These are phyloP conservation scores for Mycosphaerella sp. DNA, from an alignment of 2,329 filamentous ascomycete genomes.

Conservation along the genomic window DNA sequence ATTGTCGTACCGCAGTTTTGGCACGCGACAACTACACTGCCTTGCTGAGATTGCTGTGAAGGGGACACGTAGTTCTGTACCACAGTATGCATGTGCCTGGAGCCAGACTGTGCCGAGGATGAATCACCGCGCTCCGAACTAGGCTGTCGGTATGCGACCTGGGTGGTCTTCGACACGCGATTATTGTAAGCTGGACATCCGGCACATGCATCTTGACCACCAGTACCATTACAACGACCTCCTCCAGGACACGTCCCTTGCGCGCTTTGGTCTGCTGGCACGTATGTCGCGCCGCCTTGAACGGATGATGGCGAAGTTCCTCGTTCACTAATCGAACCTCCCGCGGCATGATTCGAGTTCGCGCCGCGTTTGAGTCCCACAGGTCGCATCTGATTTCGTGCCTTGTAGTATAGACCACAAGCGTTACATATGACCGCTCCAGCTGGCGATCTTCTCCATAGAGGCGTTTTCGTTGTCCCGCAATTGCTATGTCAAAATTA, in stretches of 20 bases:
- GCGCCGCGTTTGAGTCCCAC: slow-evolving; percentile 77
- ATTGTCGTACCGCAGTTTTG: slow-evolving; percentile 97
- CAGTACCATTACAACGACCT: slow-evolving; percentile 91
- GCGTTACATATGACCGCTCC: slow-evolving; percentile 97
- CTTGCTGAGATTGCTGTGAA: slow-evolving; percentile 33
- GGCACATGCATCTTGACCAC: slow-evolving; percentile 88
- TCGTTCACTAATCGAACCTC: slow-evolving; percentile 35
- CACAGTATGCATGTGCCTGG: slow-evolving; percentile 21
- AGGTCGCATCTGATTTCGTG: slow-evolving; percentile 82
- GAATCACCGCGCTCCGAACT: slow-evolving; percentile 7
- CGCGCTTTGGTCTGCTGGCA: slow-evolving; percentile 66
- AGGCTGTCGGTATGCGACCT: slow-evolving; percentile 53
- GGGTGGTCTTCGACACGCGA: slow-evolving; percentile 78
- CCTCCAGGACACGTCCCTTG: slow-evolving; percentile 92
- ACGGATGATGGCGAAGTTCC: slow-evolving; percentile 38
- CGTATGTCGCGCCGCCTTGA: slow-evolving; percentile 57
- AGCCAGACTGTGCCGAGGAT: slow-evolving; percentile 6
- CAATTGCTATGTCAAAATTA: slow-evolving; percentile 65
- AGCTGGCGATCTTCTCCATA: slow-evolving; percentile 90
- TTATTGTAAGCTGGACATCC: slow-evolving; percentile 98
- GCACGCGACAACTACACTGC: slow-evolving; percentile 72
- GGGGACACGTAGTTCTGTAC: slow-evolving; percentile 18
- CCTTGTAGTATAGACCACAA: slow-evolving; percentile 90
- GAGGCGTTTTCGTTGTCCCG: slow-evolving; percentile 82
- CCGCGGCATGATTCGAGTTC: slow-evolving; percentile 30